Evolutionary conservation across 352 stramenopile species (phyloP).

Genomic region (Phytophthora pistaciae): DNA sequence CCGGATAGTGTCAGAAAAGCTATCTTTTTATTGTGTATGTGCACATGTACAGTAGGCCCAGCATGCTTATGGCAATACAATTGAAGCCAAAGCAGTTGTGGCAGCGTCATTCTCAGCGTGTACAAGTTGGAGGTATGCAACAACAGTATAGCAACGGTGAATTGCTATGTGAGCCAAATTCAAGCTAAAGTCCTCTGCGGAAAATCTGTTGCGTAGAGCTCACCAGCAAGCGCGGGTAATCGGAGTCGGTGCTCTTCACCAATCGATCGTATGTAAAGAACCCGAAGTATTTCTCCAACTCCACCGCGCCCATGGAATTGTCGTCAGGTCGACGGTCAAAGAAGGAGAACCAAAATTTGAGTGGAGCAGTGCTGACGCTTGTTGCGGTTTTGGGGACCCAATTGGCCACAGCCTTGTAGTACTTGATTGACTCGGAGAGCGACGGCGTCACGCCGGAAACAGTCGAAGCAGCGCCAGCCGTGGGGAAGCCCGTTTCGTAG

Average conservation of each 20-base stretch:
- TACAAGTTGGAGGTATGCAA: too few relatives aligned
- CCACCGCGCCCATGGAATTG: slow-evolving; percentile 25
- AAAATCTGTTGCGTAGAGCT: neutral
- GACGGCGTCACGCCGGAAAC: slow-evolving; percentile 38
- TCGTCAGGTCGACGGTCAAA: slow-evolving; percentile 63
- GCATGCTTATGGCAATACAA: too few relatives aligned
- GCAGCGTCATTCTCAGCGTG: neutral
- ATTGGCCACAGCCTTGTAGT: slow-evolving; percentile 25
- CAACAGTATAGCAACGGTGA: neutral
- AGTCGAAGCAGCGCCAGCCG: slow-evolving; percentile 31
- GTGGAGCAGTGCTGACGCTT: neutral
- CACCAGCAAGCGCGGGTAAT: slow-evolving; percentile 20
- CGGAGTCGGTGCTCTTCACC: slow-evolving; percentile 33
- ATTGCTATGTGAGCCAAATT: neutral
- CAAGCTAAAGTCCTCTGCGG: neutral
- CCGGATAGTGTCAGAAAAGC: too few relatives aligned
- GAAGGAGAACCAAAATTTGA: slow-evolving; percentile 64
- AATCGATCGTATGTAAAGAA: slow-evolving; percentile 21
- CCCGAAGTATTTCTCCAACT: slow-evolving; percentile 55
- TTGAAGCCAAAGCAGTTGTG: too few relatives aligned
- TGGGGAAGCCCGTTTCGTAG: slow-evolving; percentile 62
- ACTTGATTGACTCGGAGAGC: slow-evolving; percentile 16
- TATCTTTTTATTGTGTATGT: too few relatives aligned
- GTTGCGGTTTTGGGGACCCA: slow-evolving; percentile 14
- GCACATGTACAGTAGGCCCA: too few relatives aligned